Base-by-base conservation (phyloP, 176 grass and related monocot species). In the Calamus simplicifolius region DNA sequence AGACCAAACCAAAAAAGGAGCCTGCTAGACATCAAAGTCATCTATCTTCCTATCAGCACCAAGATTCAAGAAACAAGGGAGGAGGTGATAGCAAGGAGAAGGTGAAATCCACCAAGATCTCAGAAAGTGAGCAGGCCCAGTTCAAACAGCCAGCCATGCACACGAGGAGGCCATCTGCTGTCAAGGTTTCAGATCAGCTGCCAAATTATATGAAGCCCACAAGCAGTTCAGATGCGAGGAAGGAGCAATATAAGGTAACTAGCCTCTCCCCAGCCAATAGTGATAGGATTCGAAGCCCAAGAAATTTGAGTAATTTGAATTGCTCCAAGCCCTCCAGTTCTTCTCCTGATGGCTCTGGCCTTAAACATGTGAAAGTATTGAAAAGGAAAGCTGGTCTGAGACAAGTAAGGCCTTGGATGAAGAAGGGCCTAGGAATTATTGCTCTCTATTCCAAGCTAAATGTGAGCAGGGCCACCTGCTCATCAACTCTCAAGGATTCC, bases 131-230 rank as follows among this genome's bases (percentile, higher is more conserved):
- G 21, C 21, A 56, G 6, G 53, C 25, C 53, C 53, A 56, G 53
- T 23, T 56, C 53, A 25, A 25, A 4, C n/a, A 56, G 53, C 56
- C 73, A 52, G 5, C 27, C 18, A 30, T 52, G 27, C 51, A 56
- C 19, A 61, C 27, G 16, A 18, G 50, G 76, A 69, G 16, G 10
- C 14, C 63, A 25, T 8, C 12, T 2, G 25, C 16, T 7, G 18
- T 17, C 49, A 49, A 49, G 16, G 4, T 25, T 16, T 12, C 17
- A 4, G 16, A 74, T 3, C 66, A 66, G 19, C 79, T 87, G 61
- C 93, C 93, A 7, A 85, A 80, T 68, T 97, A 97, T 52, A 97
- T 97, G 93, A 69, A 80, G 58, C 75, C 69, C 48, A 97, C 93
- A 25, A 92, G 25, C 66, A 88, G 87, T 70, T 97, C 84, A 38